Evolutionary conservation across 805 yeast species (phyloP).

Genomic region (Suhomyces xylopsoci): DNA sequence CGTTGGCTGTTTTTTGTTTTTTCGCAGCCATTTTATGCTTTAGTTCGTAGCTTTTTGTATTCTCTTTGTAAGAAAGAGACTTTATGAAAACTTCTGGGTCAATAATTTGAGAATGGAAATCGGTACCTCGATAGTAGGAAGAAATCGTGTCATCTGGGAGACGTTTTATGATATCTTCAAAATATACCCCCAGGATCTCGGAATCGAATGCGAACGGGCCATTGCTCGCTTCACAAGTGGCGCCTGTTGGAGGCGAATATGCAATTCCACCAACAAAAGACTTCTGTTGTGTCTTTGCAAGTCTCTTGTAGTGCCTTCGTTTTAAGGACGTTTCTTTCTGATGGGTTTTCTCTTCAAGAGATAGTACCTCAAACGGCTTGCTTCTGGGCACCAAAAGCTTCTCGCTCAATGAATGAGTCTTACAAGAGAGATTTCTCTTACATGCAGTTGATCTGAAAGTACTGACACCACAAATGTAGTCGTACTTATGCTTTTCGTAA

Average conservation of each 20-base stretch:
- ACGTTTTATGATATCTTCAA: not conserved
- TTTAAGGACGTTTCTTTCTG: not conserved
- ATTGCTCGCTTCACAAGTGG: not conserved
- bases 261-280: not conserved
- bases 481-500: not conserved
- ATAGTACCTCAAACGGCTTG: not conserved
- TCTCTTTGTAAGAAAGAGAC: not conserved
- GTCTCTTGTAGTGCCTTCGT: not conserved
- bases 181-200: not conserved
- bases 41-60: not conserved
- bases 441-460: conserved; percentile 1
- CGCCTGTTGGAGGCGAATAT: not conserved
- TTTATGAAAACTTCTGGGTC: not conserved
- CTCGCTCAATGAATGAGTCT: not conserved
- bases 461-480: conserved; percentile 3
- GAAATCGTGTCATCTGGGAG: not conserved
- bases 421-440: conserved; percentile 1
- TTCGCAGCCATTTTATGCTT: not conserved
- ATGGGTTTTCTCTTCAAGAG: not conserved
- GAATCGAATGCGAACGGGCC: not conserved
- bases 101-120: not conserved
- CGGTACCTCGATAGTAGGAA: not conserved
- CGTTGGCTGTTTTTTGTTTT: not conserved
- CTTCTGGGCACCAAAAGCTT: conserved; percentile 1
- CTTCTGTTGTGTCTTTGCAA: not conserved